Conservation (phyloP, 2,329 filamentous ascomycete genomes). For the Penicillium sumatraense region DNA sequence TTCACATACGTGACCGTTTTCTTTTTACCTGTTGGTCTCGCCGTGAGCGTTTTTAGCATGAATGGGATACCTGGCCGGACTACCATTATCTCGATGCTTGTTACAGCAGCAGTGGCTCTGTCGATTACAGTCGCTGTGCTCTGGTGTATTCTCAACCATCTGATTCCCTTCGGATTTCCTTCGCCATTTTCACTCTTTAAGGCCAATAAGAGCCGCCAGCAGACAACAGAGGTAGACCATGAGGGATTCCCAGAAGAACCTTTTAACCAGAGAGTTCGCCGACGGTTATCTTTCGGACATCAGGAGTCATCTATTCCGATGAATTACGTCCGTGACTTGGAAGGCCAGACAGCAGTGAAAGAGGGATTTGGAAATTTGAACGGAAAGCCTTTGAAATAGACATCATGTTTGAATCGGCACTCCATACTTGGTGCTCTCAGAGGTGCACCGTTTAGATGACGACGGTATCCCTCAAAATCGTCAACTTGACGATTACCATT, state of each 20-base stretch:
- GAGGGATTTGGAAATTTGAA: not conserved
- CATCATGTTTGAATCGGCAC: too few species aligned
- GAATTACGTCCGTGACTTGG: not conserved
- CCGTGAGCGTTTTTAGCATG: conserved; percentile 40
- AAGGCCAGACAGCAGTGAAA: not conserved
- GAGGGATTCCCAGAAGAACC: not conserved
- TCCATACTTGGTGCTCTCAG: too few species aligned
- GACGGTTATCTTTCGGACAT: not conserved
- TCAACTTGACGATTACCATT: too few species aligned
- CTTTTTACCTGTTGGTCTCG: conserved; percentile 40
- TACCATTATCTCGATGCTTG: conserved; percentile 22
- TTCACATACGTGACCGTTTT: conserved; percentile 44
- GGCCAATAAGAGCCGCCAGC: not conserved
- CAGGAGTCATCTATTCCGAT: not conserved
- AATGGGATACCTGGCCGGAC: conserved; percentile 20
- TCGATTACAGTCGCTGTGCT: conserved; percentile 12
- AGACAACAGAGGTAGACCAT: not conserved
- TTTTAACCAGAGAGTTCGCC: not conserved
- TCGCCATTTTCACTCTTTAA: not conserved
- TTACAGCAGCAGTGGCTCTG: conserved; percentile 18
- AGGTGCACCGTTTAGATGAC: too few species aligned
- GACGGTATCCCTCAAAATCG: too few species aligned
- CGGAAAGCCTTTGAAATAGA: not conserved
- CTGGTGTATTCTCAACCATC: not conserved
- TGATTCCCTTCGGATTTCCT: not conserved